phyloP scores from a whole-genome alignment of 805 yeast species.

The Komagataella ulmi region DNA sequence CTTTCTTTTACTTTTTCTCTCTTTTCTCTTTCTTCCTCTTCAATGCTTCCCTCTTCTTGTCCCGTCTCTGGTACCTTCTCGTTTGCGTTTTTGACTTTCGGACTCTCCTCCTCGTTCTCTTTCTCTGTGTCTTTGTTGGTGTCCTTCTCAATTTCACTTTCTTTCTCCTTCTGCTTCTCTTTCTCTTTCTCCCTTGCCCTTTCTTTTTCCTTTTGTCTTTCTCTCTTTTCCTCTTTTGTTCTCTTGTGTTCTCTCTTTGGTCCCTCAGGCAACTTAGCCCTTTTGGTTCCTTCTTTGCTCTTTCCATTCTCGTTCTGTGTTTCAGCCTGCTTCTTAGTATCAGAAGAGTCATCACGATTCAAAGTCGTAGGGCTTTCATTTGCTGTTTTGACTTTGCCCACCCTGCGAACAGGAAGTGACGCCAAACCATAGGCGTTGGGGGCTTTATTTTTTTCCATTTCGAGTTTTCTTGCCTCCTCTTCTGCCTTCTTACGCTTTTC shows the following conservation, averaged over 20 bases:
- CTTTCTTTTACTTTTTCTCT: not conserved
- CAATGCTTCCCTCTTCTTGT: not conserved
- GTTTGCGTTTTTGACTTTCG: not conserved
- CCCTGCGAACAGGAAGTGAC: not conserved
- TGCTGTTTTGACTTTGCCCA: not conserved
- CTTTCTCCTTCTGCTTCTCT: not conserved
- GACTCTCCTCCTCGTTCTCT: not conserved
- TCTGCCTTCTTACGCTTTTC: constrained; percentile 1
- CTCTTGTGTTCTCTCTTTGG: not conserved
- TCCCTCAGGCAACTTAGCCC: not conserved
- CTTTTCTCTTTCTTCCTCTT: not conserved
- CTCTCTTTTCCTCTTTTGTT: not conserved
- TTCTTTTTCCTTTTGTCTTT: not conserved
- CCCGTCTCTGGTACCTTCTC: not conserved
- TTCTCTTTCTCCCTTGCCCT: not conserved
- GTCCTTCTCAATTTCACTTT: not conserved
- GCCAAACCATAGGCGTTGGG: not conserved
- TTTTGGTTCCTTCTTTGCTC: not conserved
- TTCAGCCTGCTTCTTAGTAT: not conserved
- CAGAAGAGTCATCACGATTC: not conserved
- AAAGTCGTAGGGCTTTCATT: not conserved
- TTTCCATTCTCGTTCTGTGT: not conserved
- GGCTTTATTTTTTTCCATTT: not conserved
- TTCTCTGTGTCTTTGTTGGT: not conserved
- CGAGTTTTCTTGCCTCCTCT: not conserved